Percentiles rank a stretch among this genome's conserved stretches.
These are phyloP conservation scores for Thraustotheca clavata DNA, from an alignment of 352 stramenopile genomes.

Conservation along the genomic window DNA sequence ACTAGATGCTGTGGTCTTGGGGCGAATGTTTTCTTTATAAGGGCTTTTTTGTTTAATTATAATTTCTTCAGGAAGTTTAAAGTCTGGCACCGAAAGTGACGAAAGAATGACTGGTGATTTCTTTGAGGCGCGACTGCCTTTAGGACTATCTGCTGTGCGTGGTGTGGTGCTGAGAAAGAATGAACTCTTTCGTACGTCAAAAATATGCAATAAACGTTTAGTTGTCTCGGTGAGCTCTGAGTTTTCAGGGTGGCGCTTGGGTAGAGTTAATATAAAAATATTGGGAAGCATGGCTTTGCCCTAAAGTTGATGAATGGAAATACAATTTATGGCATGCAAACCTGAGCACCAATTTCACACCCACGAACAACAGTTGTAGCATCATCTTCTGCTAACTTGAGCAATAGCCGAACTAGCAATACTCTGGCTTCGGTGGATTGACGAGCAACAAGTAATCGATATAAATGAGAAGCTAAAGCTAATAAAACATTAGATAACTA, in stretches of 20 bases:
- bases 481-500: not conserved
- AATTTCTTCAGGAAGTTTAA: not conserved
- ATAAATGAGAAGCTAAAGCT: constrained; percentile 2
- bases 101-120: constrained; percentile 7
- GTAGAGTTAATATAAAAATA: constrained; percentile 70
- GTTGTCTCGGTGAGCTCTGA: constrained; percentile 34
- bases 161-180: constrained; percentile 5
- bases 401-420: constrained; percentile 41
- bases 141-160: no score
- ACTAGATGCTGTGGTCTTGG: not conserved
- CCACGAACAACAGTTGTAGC: constrained; percentile 36
- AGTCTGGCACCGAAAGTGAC: not conserved
- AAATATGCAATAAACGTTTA: constrained; percentile 37
- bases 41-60: not conserved
- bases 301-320: not conserved
- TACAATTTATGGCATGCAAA: not conserved
- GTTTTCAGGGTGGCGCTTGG: constrained; percentile 57
- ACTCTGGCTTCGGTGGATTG: not conserved
- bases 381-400: constrained; percentile 48
- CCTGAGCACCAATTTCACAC: constrained; percentile 50
- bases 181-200: constrained; percentile 17
- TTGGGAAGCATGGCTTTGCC: constrained; percentile 65
- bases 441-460: constrained; percentile 11
- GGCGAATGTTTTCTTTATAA: not conserved
- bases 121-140: not conserved